phyloP scores from a whole-genome alignment of 805 yeast species.

The Metschnikowia koreensis region DNA sequence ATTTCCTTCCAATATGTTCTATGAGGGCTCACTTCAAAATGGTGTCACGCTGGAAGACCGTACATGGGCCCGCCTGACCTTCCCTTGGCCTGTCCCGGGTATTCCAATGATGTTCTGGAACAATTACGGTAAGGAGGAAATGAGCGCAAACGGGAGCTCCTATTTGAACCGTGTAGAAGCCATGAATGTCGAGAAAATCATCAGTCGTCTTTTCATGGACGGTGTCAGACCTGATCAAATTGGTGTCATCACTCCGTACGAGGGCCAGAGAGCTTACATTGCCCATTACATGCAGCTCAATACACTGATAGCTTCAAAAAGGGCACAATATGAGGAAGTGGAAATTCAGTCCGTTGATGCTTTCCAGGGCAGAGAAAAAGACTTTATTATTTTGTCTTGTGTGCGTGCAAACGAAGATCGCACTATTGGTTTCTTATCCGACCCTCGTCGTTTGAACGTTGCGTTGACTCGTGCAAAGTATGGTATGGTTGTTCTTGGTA shows the following conservation, averaged over 20 bases:
- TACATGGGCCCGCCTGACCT: slow-evolving; percentile 48
- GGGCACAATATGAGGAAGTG: slow-evolving; percentile 62
- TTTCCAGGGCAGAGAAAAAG: slow-evolving; percentile 46
- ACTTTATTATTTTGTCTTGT: slow-evolving; percentile 42
- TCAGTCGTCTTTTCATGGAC: slow-evolving; percentile 68
- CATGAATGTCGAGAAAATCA: slow-evolving; percentile 76
- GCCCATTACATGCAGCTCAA: slow-evolving; percentile 74
- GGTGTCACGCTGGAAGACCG: slow-evolving; percentile 84
- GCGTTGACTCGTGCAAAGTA: slow-evolving; percentile 45
- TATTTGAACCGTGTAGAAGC: slow-evolving; percentile 87
- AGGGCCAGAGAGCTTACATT: slow-evolving; percentile 85
- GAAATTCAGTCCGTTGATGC: slow-evolving; percentile 71
- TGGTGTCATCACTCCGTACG: slow-evolving; percentile 93
- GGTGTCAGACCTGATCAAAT: slow-evolving; percentile 71
- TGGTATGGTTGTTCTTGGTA: slow-evolving; percentile 62
- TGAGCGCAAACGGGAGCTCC: slow-evolving; percentile 77
- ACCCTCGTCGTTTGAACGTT: slow-evolving; percentile 44
- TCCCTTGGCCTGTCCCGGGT: slow-evolving; percentile 89
- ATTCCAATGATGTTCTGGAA: slow-evolving; percentile 98
- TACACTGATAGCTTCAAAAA: slow-evolving; percentile 42
- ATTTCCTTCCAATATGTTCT: slow-evolving; percentile 87
- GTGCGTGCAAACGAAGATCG: slow-evolving; percentile 44
- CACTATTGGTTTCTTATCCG: slow-evolving; percentile 42
- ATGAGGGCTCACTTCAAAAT: slow-evolving; percentile 88
- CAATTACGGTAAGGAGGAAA: slow-evolving; percentile 83